These are phyloP conservation scores for Clavulina sp. DNA, from an alignment of 768 basidiomycete species.

Conservation along the genomic window DNA sequence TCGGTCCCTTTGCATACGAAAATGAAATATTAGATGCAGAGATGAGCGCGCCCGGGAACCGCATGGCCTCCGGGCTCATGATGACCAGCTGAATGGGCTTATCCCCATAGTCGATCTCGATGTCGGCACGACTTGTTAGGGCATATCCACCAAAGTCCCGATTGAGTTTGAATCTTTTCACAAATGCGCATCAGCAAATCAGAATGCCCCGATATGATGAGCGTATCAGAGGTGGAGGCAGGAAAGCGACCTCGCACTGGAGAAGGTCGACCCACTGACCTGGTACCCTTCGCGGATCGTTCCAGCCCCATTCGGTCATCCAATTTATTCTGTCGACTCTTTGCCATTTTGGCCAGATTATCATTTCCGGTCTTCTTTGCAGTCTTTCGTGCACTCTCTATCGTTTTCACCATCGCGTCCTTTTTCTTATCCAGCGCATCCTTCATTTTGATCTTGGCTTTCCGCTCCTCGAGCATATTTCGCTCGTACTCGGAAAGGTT, in stretches of 20 bases:
- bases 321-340: conserved; percentile 41
- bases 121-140: conserved; percentile 21
- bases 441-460: conserved; percentile 24
- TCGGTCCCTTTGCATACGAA: conserved; percentile 15
- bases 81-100: conserved; percentile 21
- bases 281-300: conserved; percentile 24
- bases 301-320: conserved; percentile 24
- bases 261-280: no score
- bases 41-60: conserved; percentile 21
- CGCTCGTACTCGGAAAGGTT: conserved; percentile 33
- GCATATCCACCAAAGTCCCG: conserved; percentile 32
- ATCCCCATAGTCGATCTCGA: conserved; percentile 26
- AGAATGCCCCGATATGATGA: background rate
- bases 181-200: background rate
- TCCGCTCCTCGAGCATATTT: conserved; percentile 24
- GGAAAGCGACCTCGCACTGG: conserved; percentile 8
- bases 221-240: background rate
- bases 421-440: conserved; percentile 28
- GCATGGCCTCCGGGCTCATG: conserved; percentile 19
- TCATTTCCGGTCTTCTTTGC: conserved; percentile 46
- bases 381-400: conserved; percentile 30
- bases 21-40: conserved; percentile 21
- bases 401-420: conserved; percentile 35
- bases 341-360: conserved; percentile 34
- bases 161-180: conserved; percentile 35